These are phyloP conservation scores for Alternaria infectoria DNA, from an alignment of 2,329 filamentous ascomycete species.

Conservation along the genomic window DNA sequence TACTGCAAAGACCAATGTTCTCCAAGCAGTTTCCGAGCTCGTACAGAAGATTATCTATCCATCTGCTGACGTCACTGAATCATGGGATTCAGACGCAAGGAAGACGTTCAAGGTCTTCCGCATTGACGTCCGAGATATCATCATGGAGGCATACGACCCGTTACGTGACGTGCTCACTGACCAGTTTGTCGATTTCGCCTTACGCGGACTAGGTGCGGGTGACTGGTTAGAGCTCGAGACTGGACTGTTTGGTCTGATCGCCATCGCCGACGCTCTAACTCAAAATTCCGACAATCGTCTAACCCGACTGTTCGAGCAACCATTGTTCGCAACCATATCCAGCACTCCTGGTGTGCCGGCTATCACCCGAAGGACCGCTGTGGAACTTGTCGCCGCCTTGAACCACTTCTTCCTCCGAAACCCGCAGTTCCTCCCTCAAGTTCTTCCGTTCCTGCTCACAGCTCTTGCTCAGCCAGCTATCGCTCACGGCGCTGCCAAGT, in stretches of 20 bases:
- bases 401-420: slow-evolving; percentile 78
- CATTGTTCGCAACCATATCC: slow-evolving; percentile 59
- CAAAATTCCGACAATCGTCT: slow-evolving; percentile 67
- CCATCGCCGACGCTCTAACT: slow-evolving; percentile 69
- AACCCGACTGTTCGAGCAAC: slow-evolving; percentile 68
- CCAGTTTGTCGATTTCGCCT: slow-evolving; percentile 54
- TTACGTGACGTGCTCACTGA: slow-evolving; percentile 55
- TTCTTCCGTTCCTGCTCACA: slow-evolving; percentile 76
- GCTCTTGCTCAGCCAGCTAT: slow-evolving; percentile 69
- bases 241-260: slow-evolving; percentile 67
- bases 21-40: slow-evolving; percentile 69
- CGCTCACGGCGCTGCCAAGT: slow-evolving; percentile 72
- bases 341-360: slow-evolving; percentile 60
- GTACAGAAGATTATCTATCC: slow-evolving; percentile 76
- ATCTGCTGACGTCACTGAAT: slow-evolving; percentile 60
- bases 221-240: slow-evolving; percentile 61
- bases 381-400: slow-evolving; percentile 74
- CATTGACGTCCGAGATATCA: slow-evolving; percentile 78
- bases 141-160: slow-evolving; percentile 72
- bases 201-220: slow-evolving; percentile 48
- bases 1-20: slow-evolving; percentile 64
- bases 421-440: slow-evolving; percentile 69
- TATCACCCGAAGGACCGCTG: slow-evolving; percentile 70
- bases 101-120: slow-evolving; percentile 74
- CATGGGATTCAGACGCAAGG: slow-evolving; percentile 74